These are phyloP conservation scores for Logfia minima DNA, from an alignment of 129 eudicot species.

Conservation along the genomic window DNA sequence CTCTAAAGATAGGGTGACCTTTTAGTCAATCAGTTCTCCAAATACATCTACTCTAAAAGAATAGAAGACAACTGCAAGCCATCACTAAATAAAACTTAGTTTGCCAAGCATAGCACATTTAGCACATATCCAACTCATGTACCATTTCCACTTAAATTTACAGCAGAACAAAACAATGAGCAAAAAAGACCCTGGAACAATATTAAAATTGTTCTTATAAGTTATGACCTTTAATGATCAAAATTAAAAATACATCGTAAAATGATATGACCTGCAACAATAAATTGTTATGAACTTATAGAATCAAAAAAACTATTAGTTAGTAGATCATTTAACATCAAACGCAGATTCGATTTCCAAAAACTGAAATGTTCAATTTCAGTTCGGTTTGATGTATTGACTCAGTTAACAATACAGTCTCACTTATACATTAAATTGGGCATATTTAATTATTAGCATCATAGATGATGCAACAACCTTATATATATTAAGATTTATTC, in stretches of 20 bases:
- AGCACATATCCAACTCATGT: not conserved
- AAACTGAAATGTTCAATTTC: not conserved
- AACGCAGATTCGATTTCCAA: not conserved
- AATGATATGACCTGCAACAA: too few species aligned
- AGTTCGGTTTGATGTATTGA: slow-evolving; percentile 5
- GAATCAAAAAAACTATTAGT: too few species aligned
- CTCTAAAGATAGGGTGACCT: not conserved
- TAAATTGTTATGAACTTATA: too few species aligned
- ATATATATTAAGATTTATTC: not conserved
- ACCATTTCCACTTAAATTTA: not conserved
- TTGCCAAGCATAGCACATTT: not conserved
- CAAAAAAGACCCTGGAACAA: not conserved
- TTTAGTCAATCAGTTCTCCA: not conserved
- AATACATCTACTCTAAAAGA: slow-evolving; percentile 13
- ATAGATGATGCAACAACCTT: slow-evolving; percentile 14
- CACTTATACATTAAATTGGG: not conserved
- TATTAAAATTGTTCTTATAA: not conserved
- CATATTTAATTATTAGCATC: slow-evolving; percentile 2
- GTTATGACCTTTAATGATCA: too few species aligned
- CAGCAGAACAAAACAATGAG: not conserved
- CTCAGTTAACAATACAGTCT: not conserved
- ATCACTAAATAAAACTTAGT: not conserved
- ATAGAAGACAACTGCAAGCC: not conserved
- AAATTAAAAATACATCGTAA: too few species aligned
- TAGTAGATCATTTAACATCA: slow-evolving; percentile 3